Evolutionary conservation across 1,139 yeast genomes (phyloP).

Genomic region (Pichia sp.): DNA sequence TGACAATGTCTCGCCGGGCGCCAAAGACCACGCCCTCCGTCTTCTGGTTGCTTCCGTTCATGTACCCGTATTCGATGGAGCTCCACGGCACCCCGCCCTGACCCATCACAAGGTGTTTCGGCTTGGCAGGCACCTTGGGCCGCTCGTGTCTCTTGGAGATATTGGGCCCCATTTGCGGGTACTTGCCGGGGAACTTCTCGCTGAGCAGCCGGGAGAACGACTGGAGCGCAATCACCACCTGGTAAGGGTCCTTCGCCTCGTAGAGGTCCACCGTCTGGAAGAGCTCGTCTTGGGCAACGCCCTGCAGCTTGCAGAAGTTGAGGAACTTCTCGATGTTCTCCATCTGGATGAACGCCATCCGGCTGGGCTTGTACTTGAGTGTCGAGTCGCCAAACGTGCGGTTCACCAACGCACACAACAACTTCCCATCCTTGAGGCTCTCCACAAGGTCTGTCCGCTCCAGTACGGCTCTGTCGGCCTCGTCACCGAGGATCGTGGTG

Average conservation of each 20-base stretch:
- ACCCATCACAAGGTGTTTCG: constrained; percentile 30
- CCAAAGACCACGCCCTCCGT: constrained; percentile 51
- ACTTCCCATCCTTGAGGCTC: constrained; percentile 59
- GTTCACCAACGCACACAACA: constrained; percentile 49
- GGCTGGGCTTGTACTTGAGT: constrained; percentile 56
- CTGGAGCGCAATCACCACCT: constrained; percentile 67
- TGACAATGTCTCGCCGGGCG: constrained; percentile 40
- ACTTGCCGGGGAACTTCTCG: constrained; percentile 29
- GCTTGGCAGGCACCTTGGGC: constrained; percentile 39
- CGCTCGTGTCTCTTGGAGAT: constrained; percentile 37
- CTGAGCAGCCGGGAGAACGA: constrained; percentile 65
- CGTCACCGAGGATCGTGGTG: constrained; percentile 31
- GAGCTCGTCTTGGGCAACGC: constrained; percentile 78
- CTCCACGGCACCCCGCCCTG: constrained; percentile 43
- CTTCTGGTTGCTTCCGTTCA: constrained; percentile 50
- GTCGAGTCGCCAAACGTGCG: constrained; percentile 35
- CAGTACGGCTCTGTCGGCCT: constrained; percentile 19
- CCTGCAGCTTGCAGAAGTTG: constrained; percentile 52
- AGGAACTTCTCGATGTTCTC: constrained; percentile 78
- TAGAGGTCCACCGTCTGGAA: constrained; percentile 79
- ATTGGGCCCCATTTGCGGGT: constrained; percentile 33
- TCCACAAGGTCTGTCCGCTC: constrained; percentile 41
- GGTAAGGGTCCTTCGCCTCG: constrained; percentile 72
- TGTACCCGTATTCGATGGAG: constrained; percentile 53
- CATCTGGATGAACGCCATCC: constrained; percentile 79